A percentile compares a stretch with the other conserved stretches of the same genome.
These are phyloP conservation scores for Diaporthe ilicicola DNA, from an alignment of 2,329 filamentous ascomycete genomes.

Conservation along the genomic window DNA sequence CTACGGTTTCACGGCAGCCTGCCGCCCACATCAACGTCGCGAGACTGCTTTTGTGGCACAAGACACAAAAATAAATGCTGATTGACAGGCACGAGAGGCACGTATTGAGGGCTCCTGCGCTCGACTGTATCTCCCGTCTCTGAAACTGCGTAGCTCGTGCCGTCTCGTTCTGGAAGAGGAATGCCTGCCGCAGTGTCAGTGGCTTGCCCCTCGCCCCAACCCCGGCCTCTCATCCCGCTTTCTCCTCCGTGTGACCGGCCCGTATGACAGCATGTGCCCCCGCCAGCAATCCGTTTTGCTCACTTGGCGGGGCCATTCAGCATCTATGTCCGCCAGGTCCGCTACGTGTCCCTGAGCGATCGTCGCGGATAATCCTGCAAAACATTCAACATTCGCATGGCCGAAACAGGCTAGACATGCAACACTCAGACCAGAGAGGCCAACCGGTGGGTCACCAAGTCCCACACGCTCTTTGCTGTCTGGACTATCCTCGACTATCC, in stretches of 20 bases:
- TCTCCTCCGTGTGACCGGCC: slow-evolving; percentile 27
- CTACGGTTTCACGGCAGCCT: slow-evolving; percentile 22
- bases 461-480: not conserved
- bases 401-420: slow-evolving; percentile 14
- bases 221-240: slow-evolving; percentile 25
- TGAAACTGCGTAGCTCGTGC: slow-evolving; percentile 20
- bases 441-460: slow-evolving; percentile 5
- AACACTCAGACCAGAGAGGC: slow-evolving; percentile 13
- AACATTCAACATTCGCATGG: slow-evolving; percentile 17
- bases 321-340: not conserved
- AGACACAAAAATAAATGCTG: not conserved
- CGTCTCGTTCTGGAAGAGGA: slow-evolving; percentile 9
- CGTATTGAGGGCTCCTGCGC: not conserved
- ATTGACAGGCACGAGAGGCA: not conserved
- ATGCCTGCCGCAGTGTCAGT: slow-evolving; percentile 8
- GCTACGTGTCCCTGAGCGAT: slow-evolving; percentile 15
- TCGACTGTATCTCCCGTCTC: not conserved
- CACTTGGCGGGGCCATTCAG: slow-evolving; percentile 18
- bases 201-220: slow-evolving; percentile 25
- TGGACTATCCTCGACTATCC: not conserved
- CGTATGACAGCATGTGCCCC: slow-evolving; percentile 24
- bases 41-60: slow-evolving; percentile 27
- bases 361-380: slow-evolving; percentile 20
- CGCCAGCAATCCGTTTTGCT: slow-evolving; percentile 16
- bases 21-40: slow-evolving; percentile 1